Evolutionary conservation across 2,329 filamentous ascomycete species (phyloP), one percentile per base, ranked within the genome.

Genomic region (Ceratocystiopsis sp.): DNA sequence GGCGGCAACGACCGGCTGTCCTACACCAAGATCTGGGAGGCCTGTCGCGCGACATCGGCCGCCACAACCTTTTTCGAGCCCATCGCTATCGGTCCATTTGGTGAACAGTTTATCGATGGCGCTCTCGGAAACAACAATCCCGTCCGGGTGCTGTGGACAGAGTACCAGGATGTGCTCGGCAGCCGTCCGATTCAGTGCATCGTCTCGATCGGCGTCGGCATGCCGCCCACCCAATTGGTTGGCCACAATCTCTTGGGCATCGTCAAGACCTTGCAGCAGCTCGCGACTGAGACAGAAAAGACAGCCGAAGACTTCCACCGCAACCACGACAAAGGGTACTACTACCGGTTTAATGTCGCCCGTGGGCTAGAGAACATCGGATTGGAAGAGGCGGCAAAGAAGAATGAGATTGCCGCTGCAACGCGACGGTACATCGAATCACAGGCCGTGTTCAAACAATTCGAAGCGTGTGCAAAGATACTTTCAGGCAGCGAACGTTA

Each of bases 301-400:
- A 64, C 58, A 14, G 61, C 59, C 10, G 50, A 62, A 41, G 49
- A 48, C 38, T 65, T 66, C 47, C 51, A 49, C 33, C 48, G 53
- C 41, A 53, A 60, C 21, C 51, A 56, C 41, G 50, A 56, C 25
- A 51, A 56, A 32, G 51, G 55, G 9, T 55, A 55, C 19, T 61
- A 65, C 46, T 67, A 59, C 49, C 60, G 64, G 9, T 67, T 68
- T 48, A 67, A 66, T 46, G 62, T 68, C 15, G 46, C 51, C 12
- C 55, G 53, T 17, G 61, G 63, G 6, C 51, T 68, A 1, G 59
- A 62, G 42, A 52, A 60, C 16, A 55, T 67, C 41, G 58, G 57
- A 4, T 52, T 67, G 1, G 59, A 66, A 44, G 60, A 66, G 45
- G 48, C 50, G 5, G 50, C 53, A 15, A 56, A 59, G 49, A 50